Evolutionary conservation across 441 rosid species (phyloP), one percentile per base, ranked within the genome.

Genomic region (Pelargonium citronellum): DNA sequence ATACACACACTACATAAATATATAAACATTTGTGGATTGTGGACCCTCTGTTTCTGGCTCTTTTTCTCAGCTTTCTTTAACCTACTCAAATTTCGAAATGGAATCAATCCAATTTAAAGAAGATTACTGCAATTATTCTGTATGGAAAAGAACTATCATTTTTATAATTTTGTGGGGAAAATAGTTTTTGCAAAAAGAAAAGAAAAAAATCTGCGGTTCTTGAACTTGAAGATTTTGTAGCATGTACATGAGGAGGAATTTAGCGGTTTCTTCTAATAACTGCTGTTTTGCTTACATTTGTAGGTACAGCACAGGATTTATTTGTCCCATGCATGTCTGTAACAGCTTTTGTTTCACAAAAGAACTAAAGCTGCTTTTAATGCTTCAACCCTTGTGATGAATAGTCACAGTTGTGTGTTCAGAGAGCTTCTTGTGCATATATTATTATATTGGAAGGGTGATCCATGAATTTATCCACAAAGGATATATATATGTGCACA

Each of bases 321-420:
- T 37, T 30, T 37, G 41, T 5, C 41, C 41, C 41, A 37, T 37
- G 41, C 41, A 37, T 34, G 6, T 4, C 39, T 37, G 61, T 55
- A 55, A 24, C 61, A 55, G 61, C 61, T 55, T 55, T 55, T 55
- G 10, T 55, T 55, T 55, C 61, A 55, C 58, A 51, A 13, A 55
- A 19, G 20, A 55, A 5, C 41, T 37, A 37, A 37, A 37, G 41
- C 41, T 37, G 61, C 61, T 55, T 55, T 55, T 6, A 55, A 7
- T 16, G 61, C 9, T 55, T 55, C 22, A 19, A 55, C 3, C 22
- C 61, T 55, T 55, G 61, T 55, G 37, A 30, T 2, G 37, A 30
- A 30, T 5, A 30, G 37, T 30, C 37, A 30, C 30, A 27, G 37
- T 30, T 30, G 22, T 19, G 15, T 55, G 61, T 15, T 51, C n/a